A percentile compares a stretch with the other conserved stretches of the same genome.
Conservation (phyloP, 2,329 filamentous ascomycete species). For the Chaetomium sp. region DNA sequence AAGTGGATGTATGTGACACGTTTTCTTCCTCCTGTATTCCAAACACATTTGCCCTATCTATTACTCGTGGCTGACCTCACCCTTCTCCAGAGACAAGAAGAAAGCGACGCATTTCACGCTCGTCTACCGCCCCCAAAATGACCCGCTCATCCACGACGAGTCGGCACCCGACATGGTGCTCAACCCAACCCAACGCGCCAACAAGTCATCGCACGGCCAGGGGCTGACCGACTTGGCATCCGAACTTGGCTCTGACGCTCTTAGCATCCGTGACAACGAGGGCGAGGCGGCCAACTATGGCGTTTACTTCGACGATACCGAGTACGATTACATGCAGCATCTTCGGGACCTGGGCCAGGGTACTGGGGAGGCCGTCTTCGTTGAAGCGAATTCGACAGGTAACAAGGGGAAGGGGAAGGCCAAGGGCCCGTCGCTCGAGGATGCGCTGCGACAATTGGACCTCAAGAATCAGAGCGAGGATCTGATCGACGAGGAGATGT, state of each 20-base stretch:
- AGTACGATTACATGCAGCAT: conserved; percentile 99
- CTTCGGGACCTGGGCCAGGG: conserved; percentile 77
- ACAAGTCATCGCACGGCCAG: conserved; percentile 48
- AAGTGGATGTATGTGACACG: conserved; percentile 58
- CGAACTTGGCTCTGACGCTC: conserved; percentile 64
- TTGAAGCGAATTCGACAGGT: conserved; percentile 60
- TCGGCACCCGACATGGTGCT: conserved; percentile 86
- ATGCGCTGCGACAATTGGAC: conserved; percentile 63
- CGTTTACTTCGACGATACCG: conserved; percentile 88
- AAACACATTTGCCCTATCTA: not conserved
- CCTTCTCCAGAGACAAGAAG: conserved; percentile 65
- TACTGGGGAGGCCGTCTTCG: conserved; percentile 71
- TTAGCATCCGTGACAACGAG: conserved; percentile 74
- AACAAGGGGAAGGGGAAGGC: conserved; percentile 58
- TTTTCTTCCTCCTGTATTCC: not conserved
- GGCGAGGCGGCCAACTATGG: conserved; percentile 93
- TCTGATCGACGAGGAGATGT: conserved; percentile 65
- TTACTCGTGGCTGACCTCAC: not conserved
- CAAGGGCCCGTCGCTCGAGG: conserved; percentile 67
- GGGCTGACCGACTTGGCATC: conserved; percentile 68
- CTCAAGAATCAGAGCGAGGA: conserved; percentile 48
- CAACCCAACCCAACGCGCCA: conserved; percentile 54
- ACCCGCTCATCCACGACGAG: conserved; percentile 91
- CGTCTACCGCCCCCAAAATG: conserved; percentile 93
- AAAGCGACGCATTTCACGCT: conserved; percentile 87